phyloP scores from a whole-genome alignment of 2,329 filamentous ascomycete genomes.

The Talaromyces sp. region DNA sequence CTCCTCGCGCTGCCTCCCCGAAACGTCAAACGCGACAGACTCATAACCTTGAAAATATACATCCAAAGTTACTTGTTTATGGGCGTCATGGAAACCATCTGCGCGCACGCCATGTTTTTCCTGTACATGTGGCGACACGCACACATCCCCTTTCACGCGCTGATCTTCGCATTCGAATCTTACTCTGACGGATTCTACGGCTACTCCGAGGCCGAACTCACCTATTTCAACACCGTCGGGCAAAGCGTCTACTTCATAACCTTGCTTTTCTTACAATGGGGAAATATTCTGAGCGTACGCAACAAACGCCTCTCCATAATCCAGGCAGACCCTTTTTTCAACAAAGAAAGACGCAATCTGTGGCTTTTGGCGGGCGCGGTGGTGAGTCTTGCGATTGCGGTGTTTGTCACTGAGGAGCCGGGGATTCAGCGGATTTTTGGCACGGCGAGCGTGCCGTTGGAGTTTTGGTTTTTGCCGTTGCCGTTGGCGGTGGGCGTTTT shows the following conservation, averaged over 20 bases:
- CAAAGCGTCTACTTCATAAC: slow-evolving; percentile 52
- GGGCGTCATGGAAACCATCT: slow-evolving; percentile 47
- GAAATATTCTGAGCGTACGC: slow-evolving; percentile 47
- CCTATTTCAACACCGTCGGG: slow-evolving; percentile 44
- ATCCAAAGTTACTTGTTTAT: slow-evolving; percentile 49
- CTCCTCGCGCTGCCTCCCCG: slow-evolving; percentile 47
- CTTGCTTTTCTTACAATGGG: slow-evolving; percentile 50
- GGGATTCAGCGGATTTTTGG: slow-evolving; percentile 45
- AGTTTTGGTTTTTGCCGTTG: slow-evolving; percentile 50
- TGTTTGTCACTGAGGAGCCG: slow-evolving; percentile 50
- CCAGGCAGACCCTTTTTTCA: slow-evolving; percentile 44
- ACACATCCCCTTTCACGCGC: slow-evolving; percentile 41
- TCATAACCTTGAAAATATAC: slow-evolving; percentile 50
- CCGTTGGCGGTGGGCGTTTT: slow-evolving; percentile 47
- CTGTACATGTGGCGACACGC: slow-evolving; percentile 47
- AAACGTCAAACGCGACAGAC: slow-evolving; percentile 45
- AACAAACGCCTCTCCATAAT: slow-evolving; percentile 49
- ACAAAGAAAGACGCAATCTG: slow-evolving; percentile 43
- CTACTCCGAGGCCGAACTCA: slow-evolving; percentile 42
- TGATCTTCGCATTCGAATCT: slow-evolving; percentile 47
- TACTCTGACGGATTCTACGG: slow-evolving; percentile 47
- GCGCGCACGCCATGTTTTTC: slow-evolving; percentile 50
- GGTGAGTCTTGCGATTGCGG: slow-evolving; percentile 45
- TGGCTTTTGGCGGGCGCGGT: slow-evolving; percentile 44
- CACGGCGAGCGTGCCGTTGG: slow-evolving; percentile 46